Conservation (phyloP, 306 rosid species). For the Dryas alaskensis region DNA sequence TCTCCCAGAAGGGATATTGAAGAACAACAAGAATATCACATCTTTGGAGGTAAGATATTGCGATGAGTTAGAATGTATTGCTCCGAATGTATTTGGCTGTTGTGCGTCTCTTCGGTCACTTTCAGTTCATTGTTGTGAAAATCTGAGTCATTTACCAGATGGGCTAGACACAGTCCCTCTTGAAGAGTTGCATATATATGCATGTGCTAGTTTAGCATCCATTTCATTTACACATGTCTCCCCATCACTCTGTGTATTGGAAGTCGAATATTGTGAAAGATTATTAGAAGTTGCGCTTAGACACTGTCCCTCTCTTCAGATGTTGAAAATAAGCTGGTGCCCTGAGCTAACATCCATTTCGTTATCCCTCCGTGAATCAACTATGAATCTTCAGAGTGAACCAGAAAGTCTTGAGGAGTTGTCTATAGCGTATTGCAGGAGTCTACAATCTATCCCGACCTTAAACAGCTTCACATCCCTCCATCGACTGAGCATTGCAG, state of each 20-base stretch:
- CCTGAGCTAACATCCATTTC: neutral
- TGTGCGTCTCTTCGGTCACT: neutral
- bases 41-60: neutral
- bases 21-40: neutral
- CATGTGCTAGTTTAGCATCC: neutral
- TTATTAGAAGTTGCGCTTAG: neutral
- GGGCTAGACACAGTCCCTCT: neutral
- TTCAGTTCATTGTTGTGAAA: neutral
- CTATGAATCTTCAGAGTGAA: neutral
- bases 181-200: neutral
- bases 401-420: neutral
- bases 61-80: neutral
- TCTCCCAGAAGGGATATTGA: neutral
- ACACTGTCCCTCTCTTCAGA: neutral
- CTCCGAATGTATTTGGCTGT: neutral
- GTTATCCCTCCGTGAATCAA: neutral
- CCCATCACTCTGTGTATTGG: neutral
- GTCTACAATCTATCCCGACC: neutral
- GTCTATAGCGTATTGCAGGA: rapidly evolving
- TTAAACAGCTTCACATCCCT: neutral
- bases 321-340: rapidly evolving
- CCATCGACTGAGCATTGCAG: neutral
- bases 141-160: neutral
- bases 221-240: neutral
- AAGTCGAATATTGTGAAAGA: rapidly evolving